Evolutionary conservation across 2,329 filamentous ascomycete genomes (phyloP), one percentile per base, ranked within the genome.

Genomic region (Colletotrichum sp.): DNA sequence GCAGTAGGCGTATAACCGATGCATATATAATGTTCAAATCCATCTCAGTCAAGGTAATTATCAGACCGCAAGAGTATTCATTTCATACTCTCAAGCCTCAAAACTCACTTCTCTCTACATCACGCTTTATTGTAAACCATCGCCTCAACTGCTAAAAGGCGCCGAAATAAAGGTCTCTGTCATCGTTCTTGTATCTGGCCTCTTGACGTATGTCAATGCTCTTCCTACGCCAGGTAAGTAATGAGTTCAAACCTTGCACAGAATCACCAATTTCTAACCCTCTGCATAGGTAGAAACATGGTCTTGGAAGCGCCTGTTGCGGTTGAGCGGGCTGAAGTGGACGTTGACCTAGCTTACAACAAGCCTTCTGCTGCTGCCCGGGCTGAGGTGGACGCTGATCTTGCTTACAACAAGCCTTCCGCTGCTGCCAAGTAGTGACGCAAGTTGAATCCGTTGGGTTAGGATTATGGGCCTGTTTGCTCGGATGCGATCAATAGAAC

Each of bases 101-200:
- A 0, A 49, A 3, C 44, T 49, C n/a, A 21, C n/a, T 3, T n/a
- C 12, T 1, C 1, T n/a, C 0, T 0, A 49, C 44, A 21, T 49
- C n/a, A n/a, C 10, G 10, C 18, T 0, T 4, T 13, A 4, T 49
- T 49, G 0, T 21, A 1, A 49, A 49, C 5, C 44, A 13, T 49
- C 3, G 44, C 2, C 6, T 4, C 18, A 7, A 49, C 0, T 7
- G 9, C 10, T 7, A 7, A n/a, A 7, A 21, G 3, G n/a, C 44
- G 44, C 44, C 2, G 5, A 49, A 21, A 21, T 49, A 6, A 49
- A 49, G 44, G 44, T 21, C n/a, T 49, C 44, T 0, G 18, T n/a
- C n/a, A 21, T 49, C 10, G 44, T 7, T 21, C 44, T 49, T 0
- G 44, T 49, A 49, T 21, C 10, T 21, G 9, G 44, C n/a, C 44